These are phyloP conservation scores for Penicillium cosmopolitanum DNA, from an alignment of 495 filamentous ascomycete species.

Conservation along the genomic window DNA sequence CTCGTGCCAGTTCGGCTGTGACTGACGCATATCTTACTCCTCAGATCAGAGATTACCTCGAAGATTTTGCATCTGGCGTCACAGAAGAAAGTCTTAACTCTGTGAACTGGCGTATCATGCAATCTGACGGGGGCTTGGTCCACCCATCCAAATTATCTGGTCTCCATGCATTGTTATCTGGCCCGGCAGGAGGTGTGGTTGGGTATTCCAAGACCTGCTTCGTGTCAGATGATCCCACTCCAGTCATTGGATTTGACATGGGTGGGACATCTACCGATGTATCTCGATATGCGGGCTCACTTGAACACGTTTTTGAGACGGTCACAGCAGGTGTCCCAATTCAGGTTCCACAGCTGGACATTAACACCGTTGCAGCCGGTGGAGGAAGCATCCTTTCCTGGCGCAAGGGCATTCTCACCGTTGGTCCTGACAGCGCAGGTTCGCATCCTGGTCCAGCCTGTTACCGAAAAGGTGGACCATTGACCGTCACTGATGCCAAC, in stretches of 20 bases:
- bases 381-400: slow-evolving; percentile 87
- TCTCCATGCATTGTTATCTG: slow-evolving; percentile 75
- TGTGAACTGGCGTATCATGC: slow-evolving; percentile 11
- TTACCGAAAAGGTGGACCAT: slow-evolving; percentile 84
- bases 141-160: slow-evolving; percentile 62
- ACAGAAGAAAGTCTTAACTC: too few relatives aligned
- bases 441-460: slow-evolving; percentile 89
- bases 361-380: slow-evolving; percentile 91
- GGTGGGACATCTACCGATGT: slow-evolving; percentile 88
- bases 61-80: too few relatives aligned
- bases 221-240: slow-evolving; percentile 25
- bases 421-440: slow-evolving; percentile 84
- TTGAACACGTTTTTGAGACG: slow-evolving; percentile 92
- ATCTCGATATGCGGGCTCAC: slow-evolving; percentile 81
- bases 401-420: slow-evolving; percentile 83
- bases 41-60: too few relatives aligned
- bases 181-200: slow-evolving; percentile 68
- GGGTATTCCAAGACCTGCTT: slow-evolving; percentile 17
- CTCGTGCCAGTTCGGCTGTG: slow-evolving; percentile 15
- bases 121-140: slow-evolving; percentile 63
- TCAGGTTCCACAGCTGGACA: slow-evolving; percentile 87
- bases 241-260: slow-evolving; percentile 92
- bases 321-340: slow-evolving; percentile 92
- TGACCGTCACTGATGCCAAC: slow-evolving; percentile 90
- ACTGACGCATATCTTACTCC: slow-evolving; percentile 21